These are phyloP conservation scores for Mycena rosella DNA, from an alignment of 768 basidiomycete species.

Conservation along the genomic window DNA sequence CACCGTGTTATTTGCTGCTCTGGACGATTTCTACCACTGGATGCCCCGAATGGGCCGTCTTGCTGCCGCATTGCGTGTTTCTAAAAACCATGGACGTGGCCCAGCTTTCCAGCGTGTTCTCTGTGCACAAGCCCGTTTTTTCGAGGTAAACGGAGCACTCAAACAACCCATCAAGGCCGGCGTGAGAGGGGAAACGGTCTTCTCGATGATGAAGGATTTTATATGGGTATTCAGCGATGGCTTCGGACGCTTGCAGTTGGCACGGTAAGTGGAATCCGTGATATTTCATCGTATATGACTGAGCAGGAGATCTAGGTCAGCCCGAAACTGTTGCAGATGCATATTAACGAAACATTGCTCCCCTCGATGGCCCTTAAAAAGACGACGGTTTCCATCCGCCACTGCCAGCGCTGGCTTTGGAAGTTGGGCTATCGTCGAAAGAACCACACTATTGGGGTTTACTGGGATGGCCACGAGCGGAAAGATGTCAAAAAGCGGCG, in stretches of 20 bases:
- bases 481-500: slow-evolving; percentile 9
- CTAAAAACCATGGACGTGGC: slow-evolving; percentile 6
- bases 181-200: not conserved
- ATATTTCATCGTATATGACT: not conserved
- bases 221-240: not conserved
- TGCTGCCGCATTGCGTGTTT: not conserved
- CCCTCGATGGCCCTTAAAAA: not conserved
- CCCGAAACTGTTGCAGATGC: not conserved
- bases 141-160: not conserved
- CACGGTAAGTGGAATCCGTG: not conserved
- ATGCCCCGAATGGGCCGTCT: slow-evolving; percentile 4
- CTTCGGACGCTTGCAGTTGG: not conserved
- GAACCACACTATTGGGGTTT: slow-evolving; percentile 3
- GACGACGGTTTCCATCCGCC: not conserved
- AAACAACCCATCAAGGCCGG: slow-evolving; percentile 1
- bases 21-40: slow-evolving; percentile 14
- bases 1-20: slow-evolving; percentile 6
- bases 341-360: slow-evolving; percentile 2
- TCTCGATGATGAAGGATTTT: slow-evolving; percentile 1
- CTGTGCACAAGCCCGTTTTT: not conserved
- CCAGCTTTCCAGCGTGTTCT: slow-evolving; percentile 13
- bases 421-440: slow-evolving; percentile 12
- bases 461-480: slow-evolving; percentile 10
- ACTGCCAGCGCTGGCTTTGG: slow-evolving; percentile 12
- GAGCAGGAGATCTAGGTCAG: not conserved